A percentile compares a stretch with the other conserved stretches of the same genome.
Evolutionary conservation across 345 rosid genomes (phyloP).

Genomic region (Dipteronia dyeriana): DNA sequence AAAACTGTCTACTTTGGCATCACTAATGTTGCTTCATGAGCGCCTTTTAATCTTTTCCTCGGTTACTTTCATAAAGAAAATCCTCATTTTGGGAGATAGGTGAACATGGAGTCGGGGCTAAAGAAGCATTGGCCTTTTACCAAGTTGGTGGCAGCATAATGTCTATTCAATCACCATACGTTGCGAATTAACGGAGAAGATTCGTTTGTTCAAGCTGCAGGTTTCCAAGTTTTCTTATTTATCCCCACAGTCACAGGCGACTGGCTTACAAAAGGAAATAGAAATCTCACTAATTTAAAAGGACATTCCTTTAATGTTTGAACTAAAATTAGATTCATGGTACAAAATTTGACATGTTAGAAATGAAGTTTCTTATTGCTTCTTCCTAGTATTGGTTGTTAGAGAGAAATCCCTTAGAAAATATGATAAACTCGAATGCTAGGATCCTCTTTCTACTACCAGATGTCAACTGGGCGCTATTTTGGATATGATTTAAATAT

Average conservation of each 20-base stretch:
- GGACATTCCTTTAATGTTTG: not conserved
- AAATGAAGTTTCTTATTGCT: not conserved
- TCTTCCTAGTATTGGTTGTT: not conserved
- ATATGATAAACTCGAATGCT: too few relatives aligned
- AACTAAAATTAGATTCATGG: not conserved
- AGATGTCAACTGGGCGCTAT: too few relatives aligned
- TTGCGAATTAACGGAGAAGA: conserved; percentile 1
- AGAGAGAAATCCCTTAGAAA: too few relatives aligned
- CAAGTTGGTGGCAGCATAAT: not conserved
- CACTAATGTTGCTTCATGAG: conserved; percentile 69
- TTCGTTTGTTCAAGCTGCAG: not conserved
- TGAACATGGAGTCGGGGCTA: not conserved
- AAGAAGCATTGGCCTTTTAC: not conserved
- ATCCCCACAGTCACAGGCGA: not conserved
- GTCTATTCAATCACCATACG: not conserved
- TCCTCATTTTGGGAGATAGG: not conserved
- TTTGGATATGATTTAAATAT: too few relatives aligned
- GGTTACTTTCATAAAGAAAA: too few relatives aligned
- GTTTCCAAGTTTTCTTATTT: not conserved
- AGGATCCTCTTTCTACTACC: too few relatives aligned
- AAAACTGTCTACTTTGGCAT: conserved; percentile 82
- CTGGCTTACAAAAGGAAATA: not conserved
- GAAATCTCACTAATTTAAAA: not conserved
- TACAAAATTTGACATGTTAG: not conserved
- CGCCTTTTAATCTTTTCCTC: not conserved